These are phyloP conservation scores for Phylloboletellus chloephorus DNA, from an alignment of 1,284 basidiomycete species.

Conservation along the genomic window DNA sequence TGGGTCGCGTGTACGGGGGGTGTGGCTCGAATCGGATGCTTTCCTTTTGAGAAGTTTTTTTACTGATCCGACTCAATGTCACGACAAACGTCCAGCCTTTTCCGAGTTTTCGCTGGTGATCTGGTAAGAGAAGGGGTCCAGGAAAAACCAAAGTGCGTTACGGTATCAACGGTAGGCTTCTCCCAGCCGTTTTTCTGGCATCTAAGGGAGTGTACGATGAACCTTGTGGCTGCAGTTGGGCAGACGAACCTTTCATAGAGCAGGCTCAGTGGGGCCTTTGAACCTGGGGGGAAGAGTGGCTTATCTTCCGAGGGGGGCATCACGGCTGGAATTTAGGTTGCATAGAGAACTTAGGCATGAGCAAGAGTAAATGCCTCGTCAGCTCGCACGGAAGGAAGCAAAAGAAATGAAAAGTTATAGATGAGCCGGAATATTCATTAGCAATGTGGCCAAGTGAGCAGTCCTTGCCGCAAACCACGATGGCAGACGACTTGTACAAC, in stretches of 20 bases:
- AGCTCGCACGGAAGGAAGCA: too few relatives aligned
- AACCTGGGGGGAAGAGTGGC: slow-evolving; percentile 74
- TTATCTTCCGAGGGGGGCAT: slow-evolving; percentile 28
- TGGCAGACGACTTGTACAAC: slow-evolving; percentile 82
- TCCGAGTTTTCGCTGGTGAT: slow-evolving; percentile 39
- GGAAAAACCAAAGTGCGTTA: slow-evolving; percentile 31
- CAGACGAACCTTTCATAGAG: slow-evolving; percentile 64
- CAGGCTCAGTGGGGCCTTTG: slow-evolving; percentile 72
- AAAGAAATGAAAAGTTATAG: too few relatives aligned
- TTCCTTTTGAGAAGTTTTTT: slow-evolving; percentile 67
- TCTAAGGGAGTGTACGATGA: slow-evolving; percentile 34
- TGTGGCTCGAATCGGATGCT: slow-evolving; percentile 70
- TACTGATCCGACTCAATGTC: slow-evolving; percentile 57
- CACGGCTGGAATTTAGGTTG: slow-evolving; percentile 20
- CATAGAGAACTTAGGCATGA: too few relatives aligned
- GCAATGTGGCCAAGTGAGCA: slow-evolving; percentile 26
- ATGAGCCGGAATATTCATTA: too few relatives aligned
- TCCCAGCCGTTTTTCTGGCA: slow-evolving; percentile 88
- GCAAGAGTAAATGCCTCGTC: background rate
- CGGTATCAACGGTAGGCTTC: slow-evolving; percentile 68
- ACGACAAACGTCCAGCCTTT: slow-evolving; percentile 60
- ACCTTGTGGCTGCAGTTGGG: background rate
- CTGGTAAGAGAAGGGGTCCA: slow-evolving; percentile 7
- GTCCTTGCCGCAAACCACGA: slow-evolving; percentile 26
- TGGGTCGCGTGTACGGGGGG: slow-evolving; percentile 57